These are phyloP conservation scores for Nigrograna mackinnonii DNA, from an alignment of 2,329 filamentous ascomycete genomes.

Conservation along the genomic window DNA sequence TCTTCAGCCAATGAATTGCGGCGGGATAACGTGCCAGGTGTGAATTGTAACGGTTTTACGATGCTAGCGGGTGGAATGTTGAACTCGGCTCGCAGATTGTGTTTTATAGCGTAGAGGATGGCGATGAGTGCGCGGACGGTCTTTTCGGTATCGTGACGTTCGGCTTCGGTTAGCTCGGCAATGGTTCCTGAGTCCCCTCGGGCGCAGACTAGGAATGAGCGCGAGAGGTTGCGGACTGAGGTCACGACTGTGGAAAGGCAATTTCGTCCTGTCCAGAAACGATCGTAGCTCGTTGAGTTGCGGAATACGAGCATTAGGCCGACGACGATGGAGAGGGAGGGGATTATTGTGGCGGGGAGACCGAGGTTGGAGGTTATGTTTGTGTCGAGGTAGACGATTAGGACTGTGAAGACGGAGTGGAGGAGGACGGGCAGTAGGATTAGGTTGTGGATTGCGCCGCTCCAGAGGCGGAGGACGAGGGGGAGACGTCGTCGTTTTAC, in stretches of 20 bases:
- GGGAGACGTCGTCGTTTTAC: constrained; percentile 61
- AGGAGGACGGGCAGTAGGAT: constrained; percentile 61
- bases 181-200: constrained; percentile 19
- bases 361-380: constrained; percentile 54
- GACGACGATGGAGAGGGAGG: constrained; percentile 66
- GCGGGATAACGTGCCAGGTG: constrained; percentile 3
- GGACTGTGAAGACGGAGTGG: constrained; percentile 61
- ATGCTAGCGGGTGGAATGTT: constrained; percentile 44
- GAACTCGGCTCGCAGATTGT: constrained; percentile 66
- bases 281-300: constrained; percentile 66
- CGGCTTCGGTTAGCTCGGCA: constrained; percentile 28
- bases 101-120: constrained; percentile 66
- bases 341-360: constrained; percentile 64
- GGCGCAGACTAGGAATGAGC: constrained; percentile 58
- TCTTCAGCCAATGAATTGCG: constrained; percentile 19
- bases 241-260: constrained; percentile 61
- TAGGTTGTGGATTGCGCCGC: constrained; percentile 64
- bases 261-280: constrained; percentile 65
- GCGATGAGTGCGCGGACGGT: constrained; percentile 63
- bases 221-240: constrained; percentile 62
- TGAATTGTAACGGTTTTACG: constrained; percentile 11
- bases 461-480: constrained; percentile 66
- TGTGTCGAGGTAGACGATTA: constrained; percentile 62
- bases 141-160: constrained; percentile 62
- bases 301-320: constrained; percentile 70